Conservation (phyloP, 208 protist species). For the Trypanosoma cruzi region DNA sequence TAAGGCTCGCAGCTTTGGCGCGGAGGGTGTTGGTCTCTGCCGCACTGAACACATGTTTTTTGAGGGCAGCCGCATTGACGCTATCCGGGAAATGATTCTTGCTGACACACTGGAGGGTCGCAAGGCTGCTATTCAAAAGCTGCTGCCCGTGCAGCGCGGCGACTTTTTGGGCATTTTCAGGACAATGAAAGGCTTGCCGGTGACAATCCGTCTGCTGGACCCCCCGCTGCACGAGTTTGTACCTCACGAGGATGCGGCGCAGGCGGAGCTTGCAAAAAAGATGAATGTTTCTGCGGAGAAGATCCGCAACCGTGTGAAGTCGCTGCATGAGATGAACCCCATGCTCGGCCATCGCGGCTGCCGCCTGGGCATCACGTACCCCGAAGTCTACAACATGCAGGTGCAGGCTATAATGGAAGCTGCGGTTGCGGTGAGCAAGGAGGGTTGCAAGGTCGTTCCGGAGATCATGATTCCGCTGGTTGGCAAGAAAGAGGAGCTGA, state of each 20-base stretch:
- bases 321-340: slow-evolving; percentile 94
- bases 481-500: slow-evolving; percentile 84
- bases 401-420: slow-evolving; percentile 94
- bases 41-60: slow-evolving; percentile 98
- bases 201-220: slow-evolving; percentile 95
- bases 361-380: slow-evolving; percentile 93
- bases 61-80: slow-evolving; percentile 76
- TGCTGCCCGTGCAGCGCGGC: slow-evolving; percentile 86
- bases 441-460: slow-evolving; percentile 51
- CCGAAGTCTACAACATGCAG: slow-evolving; percentile 96
- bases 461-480: slow-evolving; percentile 96
- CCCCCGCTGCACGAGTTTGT: slow-evolving; percentile 97
- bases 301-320: slow-evolving; percentile 73
- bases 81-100: slow-evolving; percentile 95
- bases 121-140: slow-evolving; percentile 78
- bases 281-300: slow-evolving; percentile 59
- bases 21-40: slow-evolving; percentile 95
- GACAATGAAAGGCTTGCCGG: slow-evolving; percentile 86
- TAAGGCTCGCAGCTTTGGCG: slow-evolving; percentile 85
- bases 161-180: slow-evolving; percentile 94
- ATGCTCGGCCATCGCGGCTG: slow-evolving; percentile 96
- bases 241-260: slow-evolving; percentile 68
- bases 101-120: slow-evolving; percentile 73
- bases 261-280: slow-evolving; percentile 75
- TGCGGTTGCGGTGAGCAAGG: slow-evolving; percentile 66